Percentiles rank a stretch among this genome's conserved stretches.
Evolutionary conservation across 2,329 filamentous ascomycete genomes (phyloP).

Genomic region (Hysterium pulicare): DNA sequence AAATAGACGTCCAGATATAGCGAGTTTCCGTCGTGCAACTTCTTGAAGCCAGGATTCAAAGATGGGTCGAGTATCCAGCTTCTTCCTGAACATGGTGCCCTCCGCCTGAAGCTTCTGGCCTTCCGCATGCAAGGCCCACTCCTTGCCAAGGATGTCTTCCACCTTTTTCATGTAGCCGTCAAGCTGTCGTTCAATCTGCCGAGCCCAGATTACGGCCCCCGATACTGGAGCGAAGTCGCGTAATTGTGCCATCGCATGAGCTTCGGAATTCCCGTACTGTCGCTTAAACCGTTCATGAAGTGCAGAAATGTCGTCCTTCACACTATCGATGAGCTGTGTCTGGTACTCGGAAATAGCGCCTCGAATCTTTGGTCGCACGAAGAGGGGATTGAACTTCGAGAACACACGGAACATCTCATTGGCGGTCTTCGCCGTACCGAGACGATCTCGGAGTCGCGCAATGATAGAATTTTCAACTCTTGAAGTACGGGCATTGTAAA

Average conservation of each 20-base stretch:
- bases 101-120: slow-evolving; percentile 91
- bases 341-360: slow-evolving; percentile 98
- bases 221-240: slow-evolving; percentile 94
- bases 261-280: slow-evolving; percentile 96
- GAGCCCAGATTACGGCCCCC: slow-evolving; percentile 95
- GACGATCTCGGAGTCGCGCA: slow-evolving; percentile 81
- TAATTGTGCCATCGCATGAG: slow-evolving; percentile 95
- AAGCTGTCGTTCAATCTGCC: slow-evolving; percentile 93
- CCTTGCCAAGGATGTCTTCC: slow-evolving; percentile 91
- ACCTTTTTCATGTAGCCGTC: slow-evolving; percentile 98
- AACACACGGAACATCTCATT: slow-evolving; percentile 99
- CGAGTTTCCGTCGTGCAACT: slow-evolving; percentile 81
- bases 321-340: slow-evolving; percentile 94
- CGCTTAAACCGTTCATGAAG: slow-evolving; percentile 98
- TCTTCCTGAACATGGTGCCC: slow-evolving; percentile 90
- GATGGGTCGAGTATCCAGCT: slow-evolving; percentile 88
- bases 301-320: slow-evolving; percentile 90
- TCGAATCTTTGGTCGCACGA: slow-evolving; percentile 97
- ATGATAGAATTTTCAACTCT: slow-evolving; percentile 99
- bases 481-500: slow-evolving; percentile 95
- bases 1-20: slow-evolving; percentile 89
- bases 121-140: slow-evolving; percentile 92
- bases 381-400: slow-evolving; percentile 98
- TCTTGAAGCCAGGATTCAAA: slow-evolving; percentile 95
- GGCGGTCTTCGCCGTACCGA: slow-evolving; percentile 92